A percentile compares a stretch with the other conserved stretches of the same genome.
Conservation (phyloP, 73 alveolate genomes). For the Uronychia setigera region DNA sequence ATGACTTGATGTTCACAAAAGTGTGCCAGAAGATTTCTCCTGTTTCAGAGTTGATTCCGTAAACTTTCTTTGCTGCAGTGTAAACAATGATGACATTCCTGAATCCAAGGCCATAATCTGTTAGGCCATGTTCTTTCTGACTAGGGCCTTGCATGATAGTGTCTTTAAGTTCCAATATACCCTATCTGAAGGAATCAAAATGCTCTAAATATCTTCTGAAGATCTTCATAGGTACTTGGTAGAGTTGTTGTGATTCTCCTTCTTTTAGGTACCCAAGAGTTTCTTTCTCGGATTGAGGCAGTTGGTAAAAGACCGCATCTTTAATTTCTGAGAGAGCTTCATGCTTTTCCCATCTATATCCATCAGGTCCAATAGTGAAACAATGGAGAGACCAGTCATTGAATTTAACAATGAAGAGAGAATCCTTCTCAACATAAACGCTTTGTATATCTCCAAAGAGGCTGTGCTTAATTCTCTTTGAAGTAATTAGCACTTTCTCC, state of each 20-base stretch:
- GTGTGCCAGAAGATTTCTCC: conserved; percentile 1
- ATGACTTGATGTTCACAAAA: not conserved
- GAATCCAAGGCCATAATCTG: not conserved
- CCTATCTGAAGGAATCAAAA: too few species aligned
- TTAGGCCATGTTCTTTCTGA: too few species aligned
- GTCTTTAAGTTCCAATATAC: too few species aligned
- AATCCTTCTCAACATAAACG: not conserved
- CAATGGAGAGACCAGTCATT: not conserved
- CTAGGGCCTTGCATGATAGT: too few species aligned
- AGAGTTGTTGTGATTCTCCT: too few species aligned
- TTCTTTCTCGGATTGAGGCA: too few species aligned
- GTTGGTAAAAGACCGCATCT: not conserved
- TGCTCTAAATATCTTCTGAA: too few species aligned
- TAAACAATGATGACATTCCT: not conserved
- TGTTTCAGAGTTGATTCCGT: not conserved
- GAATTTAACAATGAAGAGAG: not conserved
- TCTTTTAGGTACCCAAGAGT: too few species aligned
- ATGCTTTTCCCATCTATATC: conserved; percentile 2
- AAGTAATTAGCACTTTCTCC: not conserved
- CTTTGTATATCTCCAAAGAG: not conserved
- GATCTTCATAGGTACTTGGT: too few species aligned
- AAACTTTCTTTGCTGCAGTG: not conserved
- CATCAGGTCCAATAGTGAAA: not conserved
- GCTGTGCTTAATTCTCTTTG: not conserved
- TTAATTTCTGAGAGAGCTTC: conserved; percentile 3